phyloP scores from a whole-genome alignment of 2,329 filamentous ascomycete genomes.

The Apiospora arundinis region DNA sequence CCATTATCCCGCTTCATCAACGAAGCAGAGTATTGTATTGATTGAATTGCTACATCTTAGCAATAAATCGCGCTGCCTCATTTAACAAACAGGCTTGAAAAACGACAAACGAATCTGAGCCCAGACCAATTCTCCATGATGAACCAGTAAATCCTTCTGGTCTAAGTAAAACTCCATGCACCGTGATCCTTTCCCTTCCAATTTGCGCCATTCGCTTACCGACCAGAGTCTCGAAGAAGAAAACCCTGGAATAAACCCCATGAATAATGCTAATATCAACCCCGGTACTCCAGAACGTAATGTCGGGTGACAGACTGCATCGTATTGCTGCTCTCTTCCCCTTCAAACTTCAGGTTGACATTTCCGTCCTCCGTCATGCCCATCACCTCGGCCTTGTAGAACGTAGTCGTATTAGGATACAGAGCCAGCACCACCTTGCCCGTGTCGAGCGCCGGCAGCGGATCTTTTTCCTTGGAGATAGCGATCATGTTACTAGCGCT shows the following conservation, averaged over 20 bases:
- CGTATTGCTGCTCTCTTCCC: constrained; percentile 75
- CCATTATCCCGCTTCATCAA: not conserved
- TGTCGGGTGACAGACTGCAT: constrained; percentile 78
- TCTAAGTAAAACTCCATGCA: not conserved
- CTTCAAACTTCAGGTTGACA: constrained; percentile 77
- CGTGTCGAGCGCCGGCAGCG: constrained; percentile 66
- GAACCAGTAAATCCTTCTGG: not conserved
- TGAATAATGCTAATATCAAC: not conserved
- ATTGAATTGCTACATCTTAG: not conserved
- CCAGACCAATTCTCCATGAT: not conserved
- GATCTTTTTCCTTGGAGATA: constrained; percentile 64
- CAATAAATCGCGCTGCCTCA: not conserved
- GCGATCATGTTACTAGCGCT: constrained; percentile 78
- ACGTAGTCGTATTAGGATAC: constrained; percentile 84
- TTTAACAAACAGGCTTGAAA: not conserved
- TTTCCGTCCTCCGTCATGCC: constrained; percentile 64
- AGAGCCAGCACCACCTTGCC: constrained; percentile 78
- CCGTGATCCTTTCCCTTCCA: not conserved
- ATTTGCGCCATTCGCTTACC: constrained; percentile 1
- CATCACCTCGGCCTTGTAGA: constrained; percentile 84
- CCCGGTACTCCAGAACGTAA: constrained; percentile 74
- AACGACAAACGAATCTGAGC: not conserved
- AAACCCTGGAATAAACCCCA: not conserved
- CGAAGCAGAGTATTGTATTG: not conserved
- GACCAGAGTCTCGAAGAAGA: too few relatives aligned